Percentiles rank a stretch among this genome's conserved stretches.
These are phyloP conservation scores for Penicillium sp. DNA, from an alignment of 2,329 filamentous ascomycete genomes.

Conservation along the genomic window DNA sequence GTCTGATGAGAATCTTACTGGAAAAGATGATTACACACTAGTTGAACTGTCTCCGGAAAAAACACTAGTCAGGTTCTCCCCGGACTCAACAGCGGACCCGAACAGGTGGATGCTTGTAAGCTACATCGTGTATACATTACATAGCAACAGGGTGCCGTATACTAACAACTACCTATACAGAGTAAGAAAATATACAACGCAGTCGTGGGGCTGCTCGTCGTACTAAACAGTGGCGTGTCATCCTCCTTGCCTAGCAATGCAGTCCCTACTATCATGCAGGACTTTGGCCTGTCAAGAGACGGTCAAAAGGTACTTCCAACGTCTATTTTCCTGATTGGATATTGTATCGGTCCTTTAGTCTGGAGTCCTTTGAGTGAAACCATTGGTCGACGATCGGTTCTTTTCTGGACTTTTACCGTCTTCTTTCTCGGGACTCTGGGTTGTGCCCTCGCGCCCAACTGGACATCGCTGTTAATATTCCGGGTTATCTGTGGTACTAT, in stretches of 20 bases:
- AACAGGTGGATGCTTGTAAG: constrained; percentile 29
- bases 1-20: neutral
- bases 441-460: constrained; percentile 43
- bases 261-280: constrained; percentile 33
- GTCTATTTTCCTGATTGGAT: constrained; percentile 37
- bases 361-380: constrained; percentile 45
- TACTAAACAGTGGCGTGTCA: constrained; percentile 39
- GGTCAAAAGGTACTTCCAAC: constrained; percentile 34
- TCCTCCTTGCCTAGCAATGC: constrained; percentile 40
- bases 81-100: constrained; percentile 23
- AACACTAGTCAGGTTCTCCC: constrained; percentile 26
- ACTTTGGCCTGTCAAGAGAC: constrained; percentile 28
- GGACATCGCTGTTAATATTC: constrained; percentile 40
- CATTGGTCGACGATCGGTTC: constrained; percentile 37
- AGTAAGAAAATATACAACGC: constrained; percentile 30
- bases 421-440: constrained; percentile 41
- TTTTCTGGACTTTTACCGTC: constrained; percentile 49
- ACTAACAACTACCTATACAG: constrained; percentile 5
- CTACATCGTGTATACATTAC: constrained; percentile 1
- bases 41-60: constrained; percentile 18
- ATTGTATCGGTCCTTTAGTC: constrained; percentile 39
- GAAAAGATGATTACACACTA: constrained; percentile 18
- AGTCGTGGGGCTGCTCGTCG: constrained; percentile 23
- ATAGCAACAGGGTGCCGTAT: neutral
- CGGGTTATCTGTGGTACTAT: constrained; percentile 41